Evolutionary conservation across 345 rosid genomes (phyloP), one percentile per base, ranked within the genome.

Genomic region (Schrenkiella parvula): DNA sequence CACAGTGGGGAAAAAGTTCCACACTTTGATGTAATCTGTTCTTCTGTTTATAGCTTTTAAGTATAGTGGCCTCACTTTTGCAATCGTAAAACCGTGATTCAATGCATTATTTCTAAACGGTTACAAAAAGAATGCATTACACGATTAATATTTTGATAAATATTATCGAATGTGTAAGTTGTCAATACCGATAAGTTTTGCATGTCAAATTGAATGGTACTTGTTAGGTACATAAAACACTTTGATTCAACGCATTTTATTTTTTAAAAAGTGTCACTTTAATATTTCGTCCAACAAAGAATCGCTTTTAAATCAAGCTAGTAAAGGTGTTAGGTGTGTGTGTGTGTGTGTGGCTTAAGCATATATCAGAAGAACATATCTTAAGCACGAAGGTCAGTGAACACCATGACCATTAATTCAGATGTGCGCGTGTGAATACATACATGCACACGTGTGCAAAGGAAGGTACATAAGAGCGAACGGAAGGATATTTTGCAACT

Each of bases 391-490:
- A 73, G 72, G n/a, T 38, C 22, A 11, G 17, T 12, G 17, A 59
- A 59, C 73, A 67, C 9, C 9, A 63, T 0, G 35, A 26, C 43
- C 44, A 65, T 63, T 66, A 53, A 18, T 14, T 73, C 72, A 38
- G 31, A 50, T 66, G 28, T 14, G 51, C 19, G 21, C 66, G 77
- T 64, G 55, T 65, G 66, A 42, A 23, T 56, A 9, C 13, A 39
- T 4, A 52, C 19, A 54, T 25, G 62, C 46, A 50, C 73, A 66
- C 68, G 78, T 48, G 78, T 59, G 78, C 31, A 38, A 29, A 3
- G 3, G 44, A 51, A 74, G 68, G 78, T 67, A 74, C 78, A 50
- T 67, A 66, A 74, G 54, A 44, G 3, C 6, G 68, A 74, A 59
- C 65, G 68, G 62, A 58, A 38, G 42, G n/a, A 55, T 65, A 64